Conservation (phyloP, 2,329 filamentous ascomycete species). For the Sclerotinia minor region DNA sequence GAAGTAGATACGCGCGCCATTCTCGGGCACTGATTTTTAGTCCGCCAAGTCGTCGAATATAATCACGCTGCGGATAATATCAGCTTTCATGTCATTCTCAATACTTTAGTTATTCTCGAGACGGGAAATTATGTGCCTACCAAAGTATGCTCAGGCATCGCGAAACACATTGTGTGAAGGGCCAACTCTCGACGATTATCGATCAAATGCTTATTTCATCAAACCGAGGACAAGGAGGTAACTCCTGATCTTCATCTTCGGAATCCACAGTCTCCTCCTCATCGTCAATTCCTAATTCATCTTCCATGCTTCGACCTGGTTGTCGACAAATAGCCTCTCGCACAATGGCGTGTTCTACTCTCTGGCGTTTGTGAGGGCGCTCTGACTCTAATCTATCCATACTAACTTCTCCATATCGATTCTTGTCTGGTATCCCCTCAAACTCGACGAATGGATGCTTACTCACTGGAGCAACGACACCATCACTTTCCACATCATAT, state of each 20-base stretch:
- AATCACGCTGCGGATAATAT: background rate
- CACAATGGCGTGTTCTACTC: background rate
- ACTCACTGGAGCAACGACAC: fast-evolving
- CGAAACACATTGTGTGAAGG: conserved; percentile 26
- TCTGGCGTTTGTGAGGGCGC: background rate
- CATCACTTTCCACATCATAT: background rate
- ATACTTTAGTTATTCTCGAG: no score
- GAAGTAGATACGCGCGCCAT: conserved; percentile 26
- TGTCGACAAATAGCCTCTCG: background rate
- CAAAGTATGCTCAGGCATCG: conserved; percentile 27
- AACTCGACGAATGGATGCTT: conserved; percentile 10
- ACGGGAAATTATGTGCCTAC: background rate
- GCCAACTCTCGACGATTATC: conserved; percentile 21
- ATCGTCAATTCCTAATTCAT: background rate
- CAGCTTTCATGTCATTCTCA: background rate
- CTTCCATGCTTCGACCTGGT: background rate
- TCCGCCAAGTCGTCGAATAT: conserved; percentile 20
- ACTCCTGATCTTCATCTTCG: background rate
- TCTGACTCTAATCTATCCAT: background rate
- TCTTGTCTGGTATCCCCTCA: background rate
- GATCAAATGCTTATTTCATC: conserved; percentile 23
- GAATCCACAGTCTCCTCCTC: background rate
- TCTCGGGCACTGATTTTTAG: conserved; percentile 22
- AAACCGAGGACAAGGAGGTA: conserved; percentile 17
- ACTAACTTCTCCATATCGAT: no score